These are phyloP conservation scores for Magnusiomyces sp. DNA, from an alignment of 1,139 yeast genomes.

Conservation along the genomic window DNA sequence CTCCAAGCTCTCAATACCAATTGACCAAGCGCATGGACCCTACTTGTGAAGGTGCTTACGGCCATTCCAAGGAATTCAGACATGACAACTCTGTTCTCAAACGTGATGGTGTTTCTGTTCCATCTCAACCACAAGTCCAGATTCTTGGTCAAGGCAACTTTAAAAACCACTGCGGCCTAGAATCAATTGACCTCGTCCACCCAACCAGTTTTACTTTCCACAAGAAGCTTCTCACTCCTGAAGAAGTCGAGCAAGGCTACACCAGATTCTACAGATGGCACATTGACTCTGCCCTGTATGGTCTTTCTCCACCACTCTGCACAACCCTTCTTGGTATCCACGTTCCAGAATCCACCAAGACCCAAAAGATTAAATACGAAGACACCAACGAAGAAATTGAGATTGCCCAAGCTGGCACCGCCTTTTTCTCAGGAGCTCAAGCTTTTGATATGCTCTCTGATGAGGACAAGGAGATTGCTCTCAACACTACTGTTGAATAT, in stretches of 20 bases:
- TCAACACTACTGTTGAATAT: slow-evolving; percentile 68
- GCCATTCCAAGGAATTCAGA: slow-evolving; percentile 79
- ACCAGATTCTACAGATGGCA: slow-evolving; percentile 91
- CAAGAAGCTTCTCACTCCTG: slow-evolving; percentile 51
- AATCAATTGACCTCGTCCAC: slow-evolving; percentile 63
- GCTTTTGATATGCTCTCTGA: slow-evolving; percentile 60
- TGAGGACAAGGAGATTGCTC: slow-evolving; percentile 65
- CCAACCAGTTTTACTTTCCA: slow-evolving; percentile 81
- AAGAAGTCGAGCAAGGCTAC: slow-evolving; percentile 50
- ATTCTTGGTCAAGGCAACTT: slow-evolving; percentile 73
- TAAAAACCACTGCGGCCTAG: slow-evolving; percentile 62
- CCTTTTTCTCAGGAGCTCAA: slow-evolving; percentile 74
- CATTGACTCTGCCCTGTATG: slow-evolving; percentile 82
- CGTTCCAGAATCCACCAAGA: slow-evolving; percentile 45
- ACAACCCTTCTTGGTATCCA: slow-evolving; percentile 76
- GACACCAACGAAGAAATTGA: slow-evolving; percentile 56
- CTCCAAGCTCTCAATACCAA: slow-evolving; percentile 66
- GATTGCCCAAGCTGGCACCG: slow-evolving; percentile 77
- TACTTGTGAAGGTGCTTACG: slow-evolving; percentile 60
- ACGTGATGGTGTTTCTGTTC: slow-evolving; percentile 73
- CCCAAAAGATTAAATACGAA: slow-evolving; percentile 50
- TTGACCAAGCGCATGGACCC: slow-evolving; percentile 75
- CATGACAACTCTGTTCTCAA: slow-evolving; percentile 67
- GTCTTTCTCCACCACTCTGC: slow-evolving; percentile 73
- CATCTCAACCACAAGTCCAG: slow-evolving; percentile 79